Evolutionary conservation across 1,284 basidiomycete genomes (phyloP).

Genomic region (Papiliotrema flavescens): DNA sequence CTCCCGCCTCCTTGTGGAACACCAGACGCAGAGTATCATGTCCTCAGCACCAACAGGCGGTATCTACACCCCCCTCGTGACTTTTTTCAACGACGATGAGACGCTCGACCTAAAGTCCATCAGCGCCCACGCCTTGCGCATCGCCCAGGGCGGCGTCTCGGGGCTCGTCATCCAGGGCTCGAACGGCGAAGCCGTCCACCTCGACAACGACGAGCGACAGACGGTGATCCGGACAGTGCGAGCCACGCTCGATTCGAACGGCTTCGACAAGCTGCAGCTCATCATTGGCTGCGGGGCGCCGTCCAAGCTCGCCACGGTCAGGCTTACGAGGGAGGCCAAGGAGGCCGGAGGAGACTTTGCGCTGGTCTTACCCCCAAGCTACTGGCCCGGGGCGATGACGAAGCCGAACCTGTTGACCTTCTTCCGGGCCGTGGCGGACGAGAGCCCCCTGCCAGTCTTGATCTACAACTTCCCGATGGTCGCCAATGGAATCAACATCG

Average conservation of each 20-base stretch:
- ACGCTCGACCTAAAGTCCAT: slow-evolving; percentile 7
- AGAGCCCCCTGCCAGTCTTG: slow-evolving; percentile 13
- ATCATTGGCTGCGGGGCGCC: slow-evolving; percentile 14
- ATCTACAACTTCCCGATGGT: slow-evolving; percentile 22
- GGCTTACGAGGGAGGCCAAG: slow-evolving; percentile 8
- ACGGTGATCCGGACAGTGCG: slow-evolving; percentile 12
- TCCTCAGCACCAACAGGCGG: background rate
- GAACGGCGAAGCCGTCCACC: slow-evolving; percentile 34
- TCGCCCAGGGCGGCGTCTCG: slow-evolving; percentile 9
- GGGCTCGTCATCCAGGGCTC: slow-evolving; percentile 33
- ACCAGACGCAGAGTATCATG: no score
- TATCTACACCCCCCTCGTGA: background rate
- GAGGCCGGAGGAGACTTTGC: slow-evolving; percentile 17
- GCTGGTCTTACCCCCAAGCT: slow-evolving; percentile 16
- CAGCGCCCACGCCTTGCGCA: slow-evolving; percentile 4
- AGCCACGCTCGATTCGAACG: slow-evolving; percentile 5
- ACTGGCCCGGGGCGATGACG: slow-evolving; percentile 18
- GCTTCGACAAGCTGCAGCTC: slow-evolving; percentile 7
- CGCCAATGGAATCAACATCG: slow-evolving; percentile 15
- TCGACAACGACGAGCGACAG: slow-evolving; percentile 18
- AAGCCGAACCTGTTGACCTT: slow-evolving; percentile 9
- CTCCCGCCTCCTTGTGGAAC: no score
- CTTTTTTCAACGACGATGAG: slow-evolving; percentile 3
- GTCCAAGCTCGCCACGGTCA: slow-evolving; percentile 4
- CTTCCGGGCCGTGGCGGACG: slow-evolving; percentile 14